Base-by-base conservation (phyloP, 495 filamentous ascomycete species). In the Hapsidospora chrysogenum region DNA sequence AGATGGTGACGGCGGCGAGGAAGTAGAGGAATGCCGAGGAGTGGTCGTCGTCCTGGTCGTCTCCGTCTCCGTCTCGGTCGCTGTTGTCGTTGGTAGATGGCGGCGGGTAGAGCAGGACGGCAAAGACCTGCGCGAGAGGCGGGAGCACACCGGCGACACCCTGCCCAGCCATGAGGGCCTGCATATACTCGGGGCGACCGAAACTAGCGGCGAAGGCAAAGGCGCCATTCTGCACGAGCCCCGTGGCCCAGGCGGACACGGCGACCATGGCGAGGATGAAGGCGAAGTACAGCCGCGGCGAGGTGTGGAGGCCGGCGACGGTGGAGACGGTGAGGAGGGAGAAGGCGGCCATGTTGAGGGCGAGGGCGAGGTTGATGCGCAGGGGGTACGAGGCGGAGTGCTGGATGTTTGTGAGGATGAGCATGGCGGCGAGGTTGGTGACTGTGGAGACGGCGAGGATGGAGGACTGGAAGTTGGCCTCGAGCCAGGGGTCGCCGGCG, bases 131-230 rank as follows among this genome's bases (percentile, higher is more conserved):
- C 0, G 80, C 80, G 37, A 94, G 68, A 28, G 80, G 80, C 0
- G 89, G 92, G 10, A 96, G 64, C 3, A 99, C 86, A 21, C 89
- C 89, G 1, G 89, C 85, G 5, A 96, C 63, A 11, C 75, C 92
- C 52, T 99, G 89, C 7, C 89, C 89, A 17, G 75, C 74, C 92
- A 99, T 96, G 52, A 96, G 85, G 14, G 78, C 89, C 53, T 95
- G 86, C 33, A 80, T 94, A 57, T 94, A 96, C 45, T 84, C 76
- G 11, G 78, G 70, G 33, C 78, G 56, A 14, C 76, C 83, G 43
- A 93, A 94, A 18, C 78, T 77, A 6, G 83, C 70, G 9, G 82
- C 85, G 47, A 85, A 95, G 5, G 92, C 80, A 53, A 95, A 96
- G 22, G 86, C 72, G 31, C 92, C 89, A 52, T 96, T 96, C 58